Evolutionary conservation across 441 rosid genomes (phyloP), one percentile per base, ranked within the genome.

Genomic region (Capsella rubella): DNA sequence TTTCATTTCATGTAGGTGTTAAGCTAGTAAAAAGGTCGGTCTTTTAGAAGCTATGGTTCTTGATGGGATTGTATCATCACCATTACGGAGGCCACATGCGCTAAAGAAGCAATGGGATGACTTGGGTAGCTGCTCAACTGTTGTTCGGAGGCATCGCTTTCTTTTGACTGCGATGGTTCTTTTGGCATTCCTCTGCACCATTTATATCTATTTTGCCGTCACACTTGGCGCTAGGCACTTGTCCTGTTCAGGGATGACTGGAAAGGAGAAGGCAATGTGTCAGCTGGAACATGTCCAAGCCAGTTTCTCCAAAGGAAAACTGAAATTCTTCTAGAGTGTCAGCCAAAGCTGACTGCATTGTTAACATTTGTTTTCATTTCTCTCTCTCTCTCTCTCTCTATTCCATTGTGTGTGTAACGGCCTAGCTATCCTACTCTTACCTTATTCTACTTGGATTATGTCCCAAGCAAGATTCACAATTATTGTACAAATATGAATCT

Each of bases 151-250:
- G 73, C 98, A 95, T 71, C 88, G 94, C 1, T 95, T 86, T 78
- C 95, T 92, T 54, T 79, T 92, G 80, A 87, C 93, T 3, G 96
- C 97, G 60, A 75, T 90, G 73, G 74, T 65, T 66, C 94, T 95
- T 42, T 80, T 95, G 82, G 78, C 80, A n/a, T 89, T 90, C 69
- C 89, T 92, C 57, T 95, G 97, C 78, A 90, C 98, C 9, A 58
- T 95, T 73, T 92, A 92, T 79, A 91, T 95, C 66, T 92, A 95
- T 77, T 94, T 94, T 56, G 97, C 99, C 1, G 74, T 92, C 69
- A 95, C 99, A 13, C 70, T 95, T 74, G 98, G 96, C 25, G 81
- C 85, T 10, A 58, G 79, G 0, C 81, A 73, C 42, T 40, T 68
- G 40, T 78, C 95, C 0, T 92, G 97, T 78, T 81, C 91, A 3